phyloP scores from a whole-genome alignment of 352 stramenopile species.

The Blastocystis sp. region DNA sequence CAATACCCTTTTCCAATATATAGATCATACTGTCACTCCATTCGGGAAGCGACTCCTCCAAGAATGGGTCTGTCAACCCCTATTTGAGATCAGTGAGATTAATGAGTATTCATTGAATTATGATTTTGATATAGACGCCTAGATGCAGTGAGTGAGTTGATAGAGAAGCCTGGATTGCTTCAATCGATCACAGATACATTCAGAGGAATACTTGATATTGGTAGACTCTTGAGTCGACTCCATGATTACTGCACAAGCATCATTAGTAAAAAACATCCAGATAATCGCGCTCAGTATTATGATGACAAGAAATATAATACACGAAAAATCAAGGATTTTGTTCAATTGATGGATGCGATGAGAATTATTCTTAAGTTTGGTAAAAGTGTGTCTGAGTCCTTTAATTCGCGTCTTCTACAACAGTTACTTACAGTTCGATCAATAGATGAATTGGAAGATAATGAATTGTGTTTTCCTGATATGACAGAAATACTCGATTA shows the following conservation, averaged over 20 bases:
- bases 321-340: conserved; percentile 89
- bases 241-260: conserved; percentile 87
- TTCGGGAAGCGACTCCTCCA: conserved; percentile 91
- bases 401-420: conserved; percentile 73
- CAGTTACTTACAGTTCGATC: conserved; percentile 37
- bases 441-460: no score
- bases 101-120: conserved; percentile 73
- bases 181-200: neutral
- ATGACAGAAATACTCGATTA: conserved; percentile 86
- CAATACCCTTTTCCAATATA: conserved; percentile 83
- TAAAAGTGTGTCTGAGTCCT: conserved; percentile 77
- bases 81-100: conserved; percentile 90
- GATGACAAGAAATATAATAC: conserved; percentile 92
- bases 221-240: conserved; percentile 89
- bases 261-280: conserved; percentile 79
- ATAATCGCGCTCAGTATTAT: conserved; percentile 94
- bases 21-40: conserved; percentile 84
- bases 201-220: conserved; percentile 84
- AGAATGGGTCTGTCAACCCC: conserved; percentile 91
- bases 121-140: conserved; percentile 74
- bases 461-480: conserved; percentile 79
- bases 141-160: conserved; percentile 91
- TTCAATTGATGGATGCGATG: conserved; percentile 85
- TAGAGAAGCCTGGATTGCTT: conserved; percentile 74
- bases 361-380: conserved; percentile 79